These are phyloP conservation scores for Trametes gibbosa DNA, from an alignment of 768 basidiomycete species.

Conservation along the genomic window DNA sequence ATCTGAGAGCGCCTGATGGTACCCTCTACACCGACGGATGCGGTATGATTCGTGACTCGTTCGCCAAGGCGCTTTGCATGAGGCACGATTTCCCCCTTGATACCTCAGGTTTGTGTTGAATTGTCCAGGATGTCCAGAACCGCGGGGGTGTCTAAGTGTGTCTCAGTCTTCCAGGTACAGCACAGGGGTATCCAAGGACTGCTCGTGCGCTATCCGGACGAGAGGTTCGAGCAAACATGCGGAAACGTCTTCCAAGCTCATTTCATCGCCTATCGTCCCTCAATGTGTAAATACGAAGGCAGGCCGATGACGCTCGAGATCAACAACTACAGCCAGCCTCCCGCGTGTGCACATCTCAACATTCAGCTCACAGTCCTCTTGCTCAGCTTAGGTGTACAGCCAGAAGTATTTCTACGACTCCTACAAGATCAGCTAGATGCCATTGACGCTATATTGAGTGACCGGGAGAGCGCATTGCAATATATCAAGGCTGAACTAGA, in stretches of 20 bases:
- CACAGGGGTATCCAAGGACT: slow-evolving; percentile 21
- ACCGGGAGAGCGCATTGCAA: slow-evolving; percentile 13
- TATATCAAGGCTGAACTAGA: slow-evolving; percentile 19
- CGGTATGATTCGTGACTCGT: slow-evolving; percentile 20
- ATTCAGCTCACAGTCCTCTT: slow-evolving; percentile 12
- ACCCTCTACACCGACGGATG: slow-evolving; percentile 21
- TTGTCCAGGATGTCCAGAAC: too few relatives aligned
- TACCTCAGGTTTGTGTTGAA: background rate
- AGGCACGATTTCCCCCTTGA: slow-evolving; percentile 3
- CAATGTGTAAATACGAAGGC: slow-evolving; percentile 21
- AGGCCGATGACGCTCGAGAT: slow-evolving; percentile 19
- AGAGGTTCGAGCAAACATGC: slow-evolving; percentile 7
- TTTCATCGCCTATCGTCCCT: slow-evolving; percentile 9
- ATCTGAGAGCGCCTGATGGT: slow-evolving; percentile 12
- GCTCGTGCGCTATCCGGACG: slow-evolving; percentile 20
- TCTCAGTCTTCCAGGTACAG: slow-evolving; percentile 19
- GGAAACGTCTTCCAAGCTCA: background rate
- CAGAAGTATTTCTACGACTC: slow-evolving; percentile 8
- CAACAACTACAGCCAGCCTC: slow-evolving; percentile 10
- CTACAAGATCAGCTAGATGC: slow-evolving; percentile 17
- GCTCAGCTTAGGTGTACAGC: slow-evolving; percentile 8
- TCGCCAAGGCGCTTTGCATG: slow-evolving; percentile 13
- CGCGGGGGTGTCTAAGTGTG: background rate
- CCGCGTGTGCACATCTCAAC: slow-evolving; percentile 17
- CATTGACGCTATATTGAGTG: slow-evolving; percentile 11